phyloP scores from a whole-genome alignment of 2,329 filamentous ascomycete genomes.

The Cytospora chrysosperma region DNA sequence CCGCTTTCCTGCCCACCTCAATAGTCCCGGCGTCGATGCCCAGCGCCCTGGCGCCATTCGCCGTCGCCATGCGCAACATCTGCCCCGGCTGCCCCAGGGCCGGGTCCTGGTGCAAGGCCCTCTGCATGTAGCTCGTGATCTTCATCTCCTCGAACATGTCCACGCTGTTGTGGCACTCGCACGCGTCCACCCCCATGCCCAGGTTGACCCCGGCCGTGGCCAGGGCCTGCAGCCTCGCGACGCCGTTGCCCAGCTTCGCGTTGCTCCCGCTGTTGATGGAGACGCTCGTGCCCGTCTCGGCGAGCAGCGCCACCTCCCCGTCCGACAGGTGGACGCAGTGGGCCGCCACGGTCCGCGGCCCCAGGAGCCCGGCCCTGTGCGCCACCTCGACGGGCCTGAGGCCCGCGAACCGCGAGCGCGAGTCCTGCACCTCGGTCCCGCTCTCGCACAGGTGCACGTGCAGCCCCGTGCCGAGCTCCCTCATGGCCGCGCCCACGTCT shows the following conservation, averaged over 20 bases:
- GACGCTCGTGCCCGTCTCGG: constrained; percentile 26
- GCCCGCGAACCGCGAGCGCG: constrained; percentile 22
- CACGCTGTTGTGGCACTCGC: constrained; percentile 30
- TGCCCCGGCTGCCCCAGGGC: constrained; percentile 25
- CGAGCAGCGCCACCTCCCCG: constrained; percentile 26
- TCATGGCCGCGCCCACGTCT: constrained; percentile 25
- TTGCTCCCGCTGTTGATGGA: constrained; percentile 28
- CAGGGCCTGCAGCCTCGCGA: constrained; percentile 27
- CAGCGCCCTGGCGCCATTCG: constrained; percentile 28
- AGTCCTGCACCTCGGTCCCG: constrained; percentile 25
- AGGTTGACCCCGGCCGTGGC: constrained; percentile 27
- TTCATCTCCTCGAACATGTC: constrained; percentile 32
- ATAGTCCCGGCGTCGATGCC: constrained; percentile 28
- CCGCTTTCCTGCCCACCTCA: constrained; percentile 28
- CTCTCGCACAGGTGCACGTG: constrained; percentile 29
- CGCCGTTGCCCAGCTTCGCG: constrained; percentile 29
- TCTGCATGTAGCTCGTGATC: constrained; percentile 28
- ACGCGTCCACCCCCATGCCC: constrained; percentile 29
- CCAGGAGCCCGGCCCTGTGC: constrained; percentile 27
- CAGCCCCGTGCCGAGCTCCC: constrained; percentile 26
- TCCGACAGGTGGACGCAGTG: constrained; percentile 28
- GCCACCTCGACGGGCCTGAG: constrained; percentile 27
- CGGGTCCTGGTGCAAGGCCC: constrained; percentile 26
- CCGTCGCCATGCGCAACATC: constrained; percentile 29
- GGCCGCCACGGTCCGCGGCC: constrained; percentile 28